Evolutionary conservation across 2,329 filamentous ascomycete genomes (phyloP).

Genomic region (Calonectria pseudoturangicola): DNA sequence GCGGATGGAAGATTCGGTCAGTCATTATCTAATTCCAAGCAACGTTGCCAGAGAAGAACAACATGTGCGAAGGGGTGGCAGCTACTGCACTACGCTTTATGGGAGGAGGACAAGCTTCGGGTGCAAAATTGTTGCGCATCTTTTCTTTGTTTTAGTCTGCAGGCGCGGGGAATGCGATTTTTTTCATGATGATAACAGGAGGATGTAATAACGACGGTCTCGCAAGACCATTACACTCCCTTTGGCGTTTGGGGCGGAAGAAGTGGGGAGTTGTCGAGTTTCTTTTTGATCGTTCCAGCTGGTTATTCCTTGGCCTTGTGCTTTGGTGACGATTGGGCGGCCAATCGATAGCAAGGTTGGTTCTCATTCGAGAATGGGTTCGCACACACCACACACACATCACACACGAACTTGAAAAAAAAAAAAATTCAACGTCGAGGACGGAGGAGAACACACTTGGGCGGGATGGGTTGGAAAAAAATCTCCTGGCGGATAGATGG

Average conservation of each 20-base stretch:
- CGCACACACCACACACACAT: constrained; percentile 8
- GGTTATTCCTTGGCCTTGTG: constrained; percentile 41
- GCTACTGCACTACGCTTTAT: constrained; percentile 43
- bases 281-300: constrained; percentile 45
- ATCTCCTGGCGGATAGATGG: constrained; percentile 54
- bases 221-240: constrained; percentile 61
- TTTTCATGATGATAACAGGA: constrained; percentile 56
- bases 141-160: constrained; percentile 47
- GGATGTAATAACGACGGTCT: constrained; percentile 64
- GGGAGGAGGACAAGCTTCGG: constrained; percentile 26
- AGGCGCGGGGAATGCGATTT: constrained; percentile 47
- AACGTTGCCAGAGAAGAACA: constrained; percentile 36
- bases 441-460: constrained; percentile 34
- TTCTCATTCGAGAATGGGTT: constrained; percentile 25
- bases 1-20: constrained; percentile 33
- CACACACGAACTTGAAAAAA: constrained; percentile 19
- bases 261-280: constrained; percentile 55
- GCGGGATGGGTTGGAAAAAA: constrained; percentile 52
- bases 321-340: constrained; percentile 21
- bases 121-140: constrained; percentile 35
- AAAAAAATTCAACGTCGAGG: constrained; percentile 33
- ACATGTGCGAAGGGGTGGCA: constrained; percentile 23
- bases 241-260: constrained; percentile 57
- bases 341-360: constrained; percentile 20
- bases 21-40: constrained; percentile 39